Base-by-base conservation (phyloP, 805 yeast genomes). In the Pichia nanzhaoensis region DNA sequence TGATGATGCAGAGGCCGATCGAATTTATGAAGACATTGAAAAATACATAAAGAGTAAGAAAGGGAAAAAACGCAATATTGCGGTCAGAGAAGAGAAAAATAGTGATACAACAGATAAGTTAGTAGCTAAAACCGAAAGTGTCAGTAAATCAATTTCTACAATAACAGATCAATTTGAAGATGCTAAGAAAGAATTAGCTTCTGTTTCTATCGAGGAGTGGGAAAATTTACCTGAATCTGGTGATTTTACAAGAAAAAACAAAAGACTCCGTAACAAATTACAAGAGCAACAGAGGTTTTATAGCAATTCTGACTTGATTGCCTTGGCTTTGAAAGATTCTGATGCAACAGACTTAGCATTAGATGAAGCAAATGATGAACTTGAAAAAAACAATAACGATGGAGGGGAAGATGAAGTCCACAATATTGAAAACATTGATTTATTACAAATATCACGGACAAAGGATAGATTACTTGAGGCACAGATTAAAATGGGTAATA, bases 201-300 rank as follows among this genome's bases (percentile, higher is more conserved):
- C 61, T 0, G 76, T 91, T 0, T 69, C 84, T 3, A 75, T 69
- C 18, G 84, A 77, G 3, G 82, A 90, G 55, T 91, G 99, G 99
- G 71, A 74, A 4, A 73, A 69, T 49, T 57, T 91, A 3, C 98
- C 98, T 0, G 96, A 88, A 51, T 93, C 87, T 1, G 84, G 88
- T 1, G 98, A 91, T 61, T 68, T 86, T 55, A 93, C 99, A 0
- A 74, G 80, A 55, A 70, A 78, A 46, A 88, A 88, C 62, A 87
- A 89, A 53, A 66, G 98, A 45, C 67, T 74, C 40, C 67, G 96
- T 44, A 61, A 78, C 37, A 70, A 79, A 44, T 74, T 76, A 39
- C 83, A 81, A 55, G 72, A 69, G 53, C 76, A 77, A 47, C 80
- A 81, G 51, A 67, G 96, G 48, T 77, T 75, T 35, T 91, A 88